phyloP scores from a whole-genome alignment of 106 monocot species.

The Dioscorea dumetorum region DNA sequence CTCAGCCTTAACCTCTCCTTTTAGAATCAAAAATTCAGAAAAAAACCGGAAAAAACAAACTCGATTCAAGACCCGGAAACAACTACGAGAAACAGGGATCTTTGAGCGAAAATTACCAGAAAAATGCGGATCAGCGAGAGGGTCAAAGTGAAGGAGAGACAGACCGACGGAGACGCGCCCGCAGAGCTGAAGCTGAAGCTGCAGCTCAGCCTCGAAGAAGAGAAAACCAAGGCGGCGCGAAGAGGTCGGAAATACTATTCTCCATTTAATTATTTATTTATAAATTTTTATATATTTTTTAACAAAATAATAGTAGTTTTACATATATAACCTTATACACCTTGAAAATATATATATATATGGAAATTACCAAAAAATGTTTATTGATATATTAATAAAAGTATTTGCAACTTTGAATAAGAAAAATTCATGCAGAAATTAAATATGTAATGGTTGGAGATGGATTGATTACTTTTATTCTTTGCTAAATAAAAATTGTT shows the following conservation, averaged over 20 bases:
- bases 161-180: background rate
- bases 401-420: too few species aligned
- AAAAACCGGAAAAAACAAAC: background rate
- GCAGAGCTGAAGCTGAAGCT: background rate
- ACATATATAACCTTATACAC: too few species aligned
- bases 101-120: background rate
- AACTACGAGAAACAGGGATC: background rate
- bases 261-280: too few species aligned
- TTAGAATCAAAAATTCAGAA: background rate
- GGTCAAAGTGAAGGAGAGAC: background rate
- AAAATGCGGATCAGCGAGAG: background rate
- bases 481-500: too few species aligned
- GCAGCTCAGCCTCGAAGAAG: background rate
- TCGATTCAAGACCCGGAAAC: background rate
- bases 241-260: background rate
- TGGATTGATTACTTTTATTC: too few species aligned
- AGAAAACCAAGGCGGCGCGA: constrained; percentile 1
- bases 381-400: too few species aligned
- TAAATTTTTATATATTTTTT: too few species aligned
- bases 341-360: too few species aligned
- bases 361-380: too few species aligned
- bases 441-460: too few species aligned
- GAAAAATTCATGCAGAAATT: too few species aligned
- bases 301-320: too few species aligned
- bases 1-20: background rate